A percentile compares a stretch with the other conserved stretches of the same genome.
phyloP scores from a whole-genome alignment of 2,329 filamentous ascomycete genomes.

The Endothia cerciana region DNA sequence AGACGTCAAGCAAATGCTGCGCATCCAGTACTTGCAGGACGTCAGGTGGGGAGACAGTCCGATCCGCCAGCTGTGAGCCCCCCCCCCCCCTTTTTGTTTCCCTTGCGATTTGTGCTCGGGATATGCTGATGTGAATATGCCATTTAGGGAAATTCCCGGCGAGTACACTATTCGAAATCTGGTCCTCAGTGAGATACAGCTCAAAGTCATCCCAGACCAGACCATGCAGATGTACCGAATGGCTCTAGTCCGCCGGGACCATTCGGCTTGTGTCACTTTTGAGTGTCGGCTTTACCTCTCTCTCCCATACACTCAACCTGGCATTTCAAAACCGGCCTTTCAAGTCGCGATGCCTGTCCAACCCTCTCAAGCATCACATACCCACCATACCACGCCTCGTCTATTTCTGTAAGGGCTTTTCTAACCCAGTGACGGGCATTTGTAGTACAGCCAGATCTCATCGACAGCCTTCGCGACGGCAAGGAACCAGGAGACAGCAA shows the following conservation, averaged over 20 bases:
- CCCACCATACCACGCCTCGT: too few relatives aligned
- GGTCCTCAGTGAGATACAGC: not conserved
- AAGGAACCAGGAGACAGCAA: not conserved
- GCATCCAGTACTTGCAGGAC: constrained; percentile 5
- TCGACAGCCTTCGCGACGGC: not conserved
- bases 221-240: not conserved
- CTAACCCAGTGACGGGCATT: not conserved
- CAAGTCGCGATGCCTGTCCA: too few relatives aligned
- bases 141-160: not conserved
- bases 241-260: constrained; percentile 3
- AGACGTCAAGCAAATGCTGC: constrained; percentile 7
- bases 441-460: not conserved
- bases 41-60: constrained; percentile 4
- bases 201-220: constrained; percentile 5
- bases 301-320: not conserved
- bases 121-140: too few relatives aligned
- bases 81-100: too few relatives aligned
- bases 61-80: not conserved
- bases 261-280: constrained; percentile 7
- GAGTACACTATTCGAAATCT: constrained; percentile 1
- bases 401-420: not conserved
- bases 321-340: not conserved
- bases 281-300: not conserved
- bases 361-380: not conserved
- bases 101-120: too few relatives aligned